These are phyloP conservation scores for Periconia macrospinosa DNA, from an alignment of 2,329 filamentous ascomycete genomes.

Conservation along the genomic window DNA sequence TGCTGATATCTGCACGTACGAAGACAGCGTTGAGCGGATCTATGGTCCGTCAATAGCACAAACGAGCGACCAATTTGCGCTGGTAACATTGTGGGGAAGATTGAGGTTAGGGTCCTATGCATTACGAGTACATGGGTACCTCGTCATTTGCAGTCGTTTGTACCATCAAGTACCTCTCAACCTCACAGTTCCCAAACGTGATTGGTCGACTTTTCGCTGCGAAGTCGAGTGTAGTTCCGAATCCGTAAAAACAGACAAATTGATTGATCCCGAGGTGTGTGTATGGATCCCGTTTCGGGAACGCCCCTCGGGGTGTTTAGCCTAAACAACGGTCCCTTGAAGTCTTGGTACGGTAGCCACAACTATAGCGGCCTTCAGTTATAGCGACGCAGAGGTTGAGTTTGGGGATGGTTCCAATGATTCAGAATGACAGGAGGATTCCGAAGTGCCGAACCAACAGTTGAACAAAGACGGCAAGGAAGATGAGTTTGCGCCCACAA, in stretches of 20 bases:
- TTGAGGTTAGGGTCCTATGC: slow-evolving; percentile 7
- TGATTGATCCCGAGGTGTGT: slow-evolving; percentile 15
- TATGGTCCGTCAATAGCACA: slow-evolving; percentile 19
- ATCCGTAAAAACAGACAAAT: slow-evolving; percentile 16
- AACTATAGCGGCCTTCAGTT: slow-evolving; percentile 23
- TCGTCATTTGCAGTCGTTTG: slow-evolving; percentile 18
- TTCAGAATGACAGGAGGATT: neutral
- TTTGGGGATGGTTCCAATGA: neutral
- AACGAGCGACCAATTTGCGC: slow-evolving; percentile 30
- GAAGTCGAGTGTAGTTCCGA: slow-evolving; percentile 15
- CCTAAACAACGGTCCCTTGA: slow-evolving; percentile 24
- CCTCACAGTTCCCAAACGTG: slow-evolving; percentile 10
- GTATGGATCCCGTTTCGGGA: slow-evolving; percentile 23
- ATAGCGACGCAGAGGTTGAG: slow-evolving; percentile 12
- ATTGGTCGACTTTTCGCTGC: slow-evolving; percentile 23
- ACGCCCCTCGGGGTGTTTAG: slow-evolving; percentile 20
- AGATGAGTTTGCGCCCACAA: neutral
- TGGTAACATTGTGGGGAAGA: slow-evolving; percentile 33
- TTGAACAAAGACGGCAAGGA: slow-evolving; percentile 10
- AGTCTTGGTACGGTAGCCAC: slow-evolving; percentile 25
- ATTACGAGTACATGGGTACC: slow-evolving; percentile 19
- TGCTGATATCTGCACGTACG: slow-evolving; percentile 16
- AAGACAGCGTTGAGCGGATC: slow-evolving; percentile 17
- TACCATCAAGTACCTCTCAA: slow-evolving; percentile 29
- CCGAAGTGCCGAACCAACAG: neutral